Base-by-base conservation (phyloP, 257 asterid species). In the Thymus quinquecostatus region DNA sequence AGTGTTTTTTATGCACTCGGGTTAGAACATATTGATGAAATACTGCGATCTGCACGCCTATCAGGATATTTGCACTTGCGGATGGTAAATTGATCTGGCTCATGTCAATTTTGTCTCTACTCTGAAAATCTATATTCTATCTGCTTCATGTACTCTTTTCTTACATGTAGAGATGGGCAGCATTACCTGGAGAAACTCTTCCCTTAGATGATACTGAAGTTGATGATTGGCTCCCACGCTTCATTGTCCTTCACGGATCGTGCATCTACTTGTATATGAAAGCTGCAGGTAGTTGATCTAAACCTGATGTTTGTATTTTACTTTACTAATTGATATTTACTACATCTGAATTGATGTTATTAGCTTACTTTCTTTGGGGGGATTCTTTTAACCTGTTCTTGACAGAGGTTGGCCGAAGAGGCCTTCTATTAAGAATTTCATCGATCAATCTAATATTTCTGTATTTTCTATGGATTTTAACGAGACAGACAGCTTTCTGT, bases 151-250 rank as follows among this genome's bases (percentile, higher is more conserved):
- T 54, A 7, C 56, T 66, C 33, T 53, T 0, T 38, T 75, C 49
- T 40, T 51, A 65, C 76, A 32, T 45, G 3, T 60, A 91, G 97
- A 87, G 97, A 85, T 92, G 98, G 98, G 91, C 89, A 60, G 91
- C 96, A 66, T 85, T 92, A 73, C 98, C 98, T 1, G 97, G 98
- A 62, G 98, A 92, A 76, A 90, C 89, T 75, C 91, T 89, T 75
- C 90, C 95, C 8, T 72, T 92, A 1, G 98, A 92, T 77, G 97
- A 92, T 72, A 73, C 83, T 56, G 98, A 92, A 72, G 96, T 92
- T 78, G 96, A 92, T 69, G 98, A 92, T 77, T 90, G 98, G 98
- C 82, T 90, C 78, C 98, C 95, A 61, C 96, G 96, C 73, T 92
- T 92, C 78, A 80, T 92, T 64, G 95, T 92, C 67, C 97, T 92